Evolutionary conservation across 306 rosid genomes (phyloP), one percentile per base, ranked within the genome.

Genomic region (Myrica gale): DNA sequence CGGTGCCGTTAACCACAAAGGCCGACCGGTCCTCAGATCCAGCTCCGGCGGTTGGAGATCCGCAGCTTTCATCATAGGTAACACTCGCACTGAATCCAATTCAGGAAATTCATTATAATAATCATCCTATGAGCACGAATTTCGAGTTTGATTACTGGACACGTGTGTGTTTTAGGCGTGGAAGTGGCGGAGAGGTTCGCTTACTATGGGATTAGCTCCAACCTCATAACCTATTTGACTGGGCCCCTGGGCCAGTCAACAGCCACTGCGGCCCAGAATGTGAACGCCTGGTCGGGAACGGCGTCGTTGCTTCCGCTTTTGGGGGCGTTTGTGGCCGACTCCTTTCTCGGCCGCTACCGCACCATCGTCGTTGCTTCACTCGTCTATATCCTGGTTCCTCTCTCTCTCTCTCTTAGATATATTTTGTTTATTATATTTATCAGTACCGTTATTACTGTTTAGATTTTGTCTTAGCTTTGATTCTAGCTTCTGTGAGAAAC

Each of bases 311-410:
- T 88, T 39, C 86, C 92, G 17, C 77, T 88, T 0, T 12, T 81
- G 1, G 92, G 92, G 4, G 92, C 88, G 7, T 87, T 81, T 26
- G 77, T 87, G 1, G 93, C 93, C 9, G 93, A 89, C 23, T 85
- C 88, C 15, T 67, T 61, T 65, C 80, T 89, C 1, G 93, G 93
- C 19, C 91, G 90, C 73, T 89, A 83, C 76, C 87, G 87, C 47
- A 85, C 93, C 3, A 75, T 89, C 8, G 7, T 85, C 3, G 16
- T 83, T 4, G 85, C 93, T 5, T 84, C 90, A 50, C 16, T 81
- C 62, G 46, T 86, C 79, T 89, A 89, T 51, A 76, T 87, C 57
- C 21, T 87, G 90, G 91, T 79, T 1, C 8, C 37, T 62, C 0
- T 74, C n/a, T 74, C 9, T 4, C 20, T 32, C 46, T n/a, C 4